Evolutionary conservation across 768 basidiomycete genomes (phyloP), one percentile per base, ranked within the genome.

Genomic region (Cyclocybe aegerita): DNA sequence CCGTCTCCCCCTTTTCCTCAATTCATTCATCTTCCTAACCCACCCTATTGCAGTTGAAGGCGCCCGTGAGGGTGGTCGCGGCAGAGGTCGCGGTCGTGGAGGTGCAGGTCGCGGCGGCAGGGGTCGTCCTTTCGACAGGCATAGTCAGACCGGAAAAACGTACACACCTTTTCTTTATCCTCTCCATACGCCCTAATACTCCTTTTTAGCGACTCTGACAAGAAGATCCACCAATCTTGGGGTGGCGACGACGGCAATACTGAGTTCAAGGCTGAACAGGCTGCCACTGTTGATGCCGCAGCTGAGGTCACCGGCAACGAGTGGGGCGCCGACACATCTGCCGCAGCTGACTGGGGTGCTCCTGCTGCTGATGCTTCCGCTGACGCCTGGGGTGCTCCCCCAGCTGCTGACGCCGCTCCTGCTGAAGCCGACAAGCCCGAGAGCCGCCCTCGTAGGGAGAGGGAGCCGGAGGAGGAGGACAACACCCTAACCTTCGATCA

Each of bases 151-250:
- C 36, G 92, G 88, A 68, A 89, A 87, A 72, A 85, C 77, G 89
- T 88, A 60, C 55, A 86, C 77, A 14, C 15, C 23, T 39, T 52
- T 54, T 42, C 17, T 30, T 30, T 12, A n/a, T 49, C 36, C 9
- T 39, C 38, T 43, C 44, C 49, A 49, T 51, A 50, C 42, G 54
- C 54, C 53, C 43, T 23, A 39, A 34, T 56, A 29, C 45, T 48
- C 17, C 36, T 23, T 35, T 43, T 31, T 55, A 94, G 91, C 67
- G 96, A 98, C 73, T 88, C 91, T 39, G 90, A 94, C 60, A 98
- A 98, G 81, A 93, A 92, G 76, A 73, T 95, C 61, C 88, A 92
- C 67, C 89, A 93, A 65, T 88, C 86, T 58, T 98, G 96, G 96
- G 96, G 96, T 57, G 91, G 89, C 37, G 92, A 94, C 56, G 90